Conservation (phyloP, 371 early-diverging fungal species). For the Apophysomyces trapeziformis region DNA sequence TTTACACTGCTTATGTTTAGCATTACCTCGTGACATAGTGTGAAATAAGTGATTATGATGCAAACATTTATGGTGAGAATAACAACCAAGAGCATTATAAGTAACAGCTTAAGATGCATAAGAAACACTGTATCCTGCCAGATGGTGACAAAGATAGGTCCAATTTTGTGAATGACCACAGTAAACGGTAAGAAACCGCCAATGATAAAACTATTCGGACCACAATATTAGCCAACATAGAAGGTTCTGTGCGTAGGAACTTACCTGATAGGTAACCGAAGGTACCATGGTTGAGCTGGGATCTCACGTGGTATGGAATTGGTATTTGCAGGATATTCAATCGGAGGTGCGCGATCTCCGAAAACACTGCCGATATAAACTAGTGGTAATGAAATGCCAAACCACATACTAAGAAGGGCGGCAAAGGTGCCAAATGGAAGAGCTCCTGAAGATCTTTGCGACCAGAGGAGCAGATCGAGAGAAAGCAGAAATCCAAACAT, state of each 20-base stretch:
- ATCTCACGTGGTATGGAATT: constrained; percentile 95
- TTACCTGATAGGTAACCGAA: constrained; percentile 58
- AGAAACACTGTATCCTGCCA: constrained; percentile 65
- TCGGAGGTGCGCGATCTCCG: constrained; percentile 69
- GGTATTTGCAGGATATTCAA: constrained; percentile 82
- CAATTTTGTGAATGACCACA: constrained; percentile 81
- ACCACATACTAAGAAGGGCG: constrained; percentile 77
- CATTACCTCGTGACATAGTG: constrained; percentile 76
- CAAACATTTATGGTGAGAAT: constrained; percentile 86
- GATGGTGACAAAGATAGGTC: constrained; percentile 39
- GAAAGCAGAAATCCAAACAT: constrained; percentile 49
- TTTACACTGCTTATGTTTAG: neutral
- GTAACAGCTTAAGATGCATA: constrained; percentile 83
- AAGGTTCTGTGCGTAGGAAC: neutral
- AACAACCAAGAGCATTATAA: constrained; percentile 64
- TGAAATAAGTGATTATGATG: constrained; percentile 91
- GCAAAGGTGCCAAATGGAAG: constrained; percentile 84
- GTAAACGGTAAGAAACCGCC: constrained; percentile 93
- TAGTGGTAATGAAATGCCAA: constrained; percentile 74
- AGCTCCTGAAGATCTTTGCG: constrained; percentile 75
- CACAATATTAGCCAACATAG: neutral
- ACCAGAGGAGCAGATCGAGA: constrained; percentile 81
- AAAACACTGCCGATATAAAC: constrained; percentile 77
- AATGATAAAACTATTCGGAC: constrained; percentile 56
- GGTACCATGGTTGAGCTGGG: constrained; percentile 84